These are phyloP conservation scores for Cardiospermum halicacabum DNA, from an alignment of 345 rosid genomes.

Conservation along the genomic window DNA sequence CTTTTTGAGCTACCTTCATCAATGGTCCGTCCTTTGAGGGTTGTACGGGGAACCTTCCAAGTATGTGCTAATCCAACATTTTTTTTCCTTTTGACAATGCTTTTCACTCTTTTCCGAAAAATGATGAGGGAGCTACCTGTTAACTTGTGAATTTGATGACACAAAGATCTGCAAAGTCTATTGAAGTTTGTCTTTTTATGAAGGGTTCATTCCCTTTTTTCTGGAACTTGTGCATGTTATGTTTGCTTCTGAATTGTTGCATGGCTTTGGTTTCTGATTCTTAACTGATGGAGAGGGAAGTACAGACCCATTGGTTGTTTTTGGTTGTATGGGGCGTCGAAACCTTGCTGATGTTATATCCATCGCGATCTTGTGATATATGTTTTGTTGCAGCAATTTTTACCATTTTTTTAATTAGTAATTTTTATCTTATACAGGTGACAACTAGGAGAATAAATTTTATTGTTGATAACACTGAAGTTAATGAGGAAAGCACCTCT, in stretches of 20 bases:
- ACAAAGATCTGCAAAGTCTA: neutral
- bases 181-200: neutral
- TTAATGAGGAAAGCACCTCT: constrained; percentile 39
- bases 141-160: neutral
- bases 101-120: neutral
- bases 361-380: neutral
- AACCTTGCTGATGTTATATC: constrained; percentile 4
- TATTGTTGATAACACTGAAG: constrained; percentile 60
- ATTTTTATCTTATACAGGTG: constrained; percentile 38
- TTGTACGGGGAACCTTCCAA: constrained; percentile 87
- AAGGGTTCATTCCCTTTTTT: neutral
- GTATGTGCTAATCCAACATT: constrained; percentile 35
- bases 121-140: neutral
- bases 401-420: constrained; percentile 2
- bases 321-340: constrained; percentile 2
- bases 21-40: constrained; percentile 89
- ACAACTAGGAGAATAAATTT: constrained; percentile 89
- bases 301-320: constrained; percentile 3
- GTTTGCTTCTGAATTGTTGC: neutral
- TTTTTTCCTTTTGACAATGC: neutral
- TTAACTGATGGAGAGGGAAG: neutral
- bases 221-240: neutral
- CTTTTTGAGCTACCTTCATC: constrained; percentile 89
- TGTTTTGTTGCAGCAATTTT: neutral
- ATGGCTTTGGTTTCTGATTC: neutral